A percentile compares a stretch with the other conserved stretches of the same genome.
Conservation (phyloP, 1,284 basidiomycete genomes). For the Papiliotrema nemorosa region DNA sequence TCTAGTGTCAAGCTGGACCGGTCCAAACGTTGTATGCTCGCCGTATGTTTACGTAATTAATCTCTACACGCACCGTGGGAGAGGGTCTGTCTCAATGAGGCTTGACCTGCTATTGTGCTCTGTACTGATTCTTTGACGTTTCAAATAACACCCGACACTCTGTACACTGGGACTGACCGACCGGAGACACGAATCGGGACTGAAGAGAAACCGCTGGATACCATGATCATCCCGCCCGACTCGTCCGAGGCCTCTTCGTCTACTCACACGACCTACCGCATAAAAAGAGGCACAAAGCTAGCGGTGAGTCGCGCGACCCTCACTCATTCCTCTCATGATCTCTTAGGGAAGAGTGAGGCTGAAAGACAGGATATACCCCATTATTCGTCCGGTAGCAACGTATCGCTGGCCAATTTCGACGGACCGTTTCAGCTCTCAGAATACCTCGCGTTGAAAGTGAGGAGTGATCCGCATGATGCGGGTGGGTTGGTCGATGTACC, state of each 20-base stretch:
- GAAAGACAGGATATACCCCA: background rate
- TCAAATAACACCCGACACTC: too few species aligned
- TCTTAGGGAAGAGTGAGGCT: background rate
- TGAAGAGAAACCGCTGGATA: background rate
- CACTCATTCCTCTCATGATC: background rate
- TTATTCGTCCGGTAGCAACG: constrained; percentile 15
- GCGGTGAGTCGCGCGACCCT: too few species aligned
- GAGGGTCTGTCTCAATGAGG: too few species aligned
- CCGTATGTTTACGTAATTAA: too few species aligned
- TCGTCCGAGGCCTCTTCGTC: constrained; percentile 1
- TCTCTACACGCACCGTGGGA: too few species aligned
- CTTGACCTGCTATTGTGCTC: too few species aligned
- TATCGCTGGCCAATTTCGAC: constrained; percentile 55
- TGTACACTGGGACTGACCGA: too few species aligned
- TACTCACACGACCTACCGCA: constrained; percentile 2
- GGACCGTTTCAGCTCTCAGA: constrained; percentile 94
- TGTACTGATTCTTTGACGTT: too few species aligned
- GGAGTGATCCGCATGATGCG: constrained; percentile 81
- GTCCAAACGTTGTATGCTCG: too few species aligned
- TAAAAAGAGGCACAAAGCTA: constrained; percentile 2
- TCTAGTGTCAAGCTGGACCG: too few species aligned
- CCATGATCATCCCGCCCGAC: background rate
- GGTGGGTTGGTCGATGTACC: constrained; percentile 75
- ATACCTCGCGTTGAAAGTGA: constrained; percentile 83
- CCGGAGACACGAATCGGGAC: too few species aligned